phyloP scores from a whole-genome alignment of 495 filamentous ascomycete species.

The Tetracladium marchalianum region DNA sequence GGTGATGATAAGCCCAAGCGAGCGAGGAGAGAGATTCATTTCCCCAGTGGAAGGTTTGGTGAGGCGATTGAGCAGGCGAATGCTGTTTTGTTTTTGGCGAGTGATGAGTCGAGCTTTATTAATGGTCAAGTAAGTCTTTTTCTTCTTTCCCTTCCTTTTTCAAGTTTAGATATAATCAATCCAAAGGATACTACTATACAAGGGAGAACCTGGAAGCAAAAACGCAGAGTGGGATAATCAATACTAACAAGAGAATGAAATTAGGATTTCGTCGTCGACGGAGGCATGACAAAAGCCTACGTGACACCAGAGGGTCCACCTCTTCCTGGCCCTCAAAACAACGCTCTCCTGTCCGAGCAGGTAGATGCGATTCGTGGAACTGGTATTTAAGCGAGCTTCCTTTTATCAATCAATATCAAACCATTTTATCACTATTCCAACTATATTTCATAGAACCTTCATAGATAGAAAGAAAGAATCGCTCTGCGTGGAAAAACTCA shows the following conservation, averaged over 20 bases:
- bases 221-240: not conserved
- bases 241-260: not conserved
- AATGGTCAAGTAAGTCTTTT: constrained; percentile 46
- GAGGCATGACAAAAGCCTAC: constrained; percentile 93
- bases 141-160: not conserved
- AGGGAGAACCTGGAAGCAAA: not conserved
- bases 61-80: constrained; percentile 94
- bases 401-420: not conserved
- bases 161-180: too few relatives aligned
- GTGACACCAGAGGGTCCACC: constrained; percentile 82
- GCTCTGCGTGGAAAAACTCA: too few relatives aligned
- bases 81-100: constrained; percentile 87
- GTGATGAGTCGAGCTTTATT: constrained; percentile 89
- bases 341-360: constrained; percentile 30
- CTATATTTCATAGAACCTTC: too few relatives aligned
- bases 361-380: constrained; percentile 22
- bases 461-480: too few relatives aligned
- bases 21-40: constrained; percentile 80
- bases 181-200: too few relatives aligned
- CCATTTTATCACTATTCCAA: too few relatives aligned
- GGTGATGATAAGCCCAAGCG: constrained; percentile 84
- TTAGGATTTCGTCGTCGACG: constrained; percentile 91
- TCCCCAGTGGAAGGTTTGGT: constrained; percentile 89
- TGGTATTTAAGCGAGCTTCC: constrained; percentile 4
- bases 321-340: constrained; percentile 60